Conservation (phyloP, 2,329 filamentous ascomycete genomes). For the Sporothrix protearum region DNA sequence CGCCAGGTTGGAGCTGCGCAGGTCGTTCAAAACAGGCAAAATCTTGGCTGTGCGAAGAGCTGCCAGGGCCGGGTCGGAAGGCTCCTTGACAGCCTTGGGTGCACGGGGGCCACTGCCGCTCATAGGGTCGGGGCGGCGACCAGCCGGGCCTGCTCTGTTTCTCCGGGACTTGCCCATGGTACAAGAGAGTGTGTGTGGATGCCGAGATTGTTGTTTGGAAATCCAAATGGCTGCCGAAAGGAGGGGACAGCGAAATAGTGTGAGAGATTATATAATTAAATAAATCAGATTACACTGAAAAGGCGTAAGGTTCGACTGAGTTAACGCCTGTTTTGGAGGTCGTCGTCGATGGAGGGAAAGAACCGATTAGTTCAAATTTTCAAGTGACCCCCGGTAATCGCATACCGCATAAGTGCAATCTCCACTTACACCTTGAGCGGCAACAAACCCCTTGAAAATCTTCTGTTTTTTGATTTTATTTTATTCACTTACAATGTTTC, state of each 20-base stretch:
- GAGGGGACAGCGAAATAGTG: too few species aligned
- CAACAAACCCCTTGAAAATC: neutral
- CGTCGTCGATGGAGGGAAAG: neutral
- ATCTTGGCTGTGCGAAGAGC: slow-evolving; percentile 62
- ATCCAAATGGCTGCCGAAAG: neutral
- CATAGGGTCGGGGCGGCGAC: slow-evolving; percentile 53
- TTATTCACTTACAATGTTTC: neutral
- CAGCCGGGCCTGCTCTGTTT: slow-evolving; percentile 44
- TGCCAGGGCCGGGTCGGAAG: slow-evolving; percentile 60
- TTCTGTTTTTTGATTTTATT: neutral
- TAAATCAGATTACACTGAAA: neutral
- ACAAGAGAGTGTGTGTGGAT: neutral
- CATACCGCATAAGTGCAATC: slow-evolving; percentile 8
- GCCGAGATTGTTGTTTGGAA: neutral
- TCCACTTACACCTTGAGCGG: neutral
- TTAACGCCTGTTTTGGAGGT: neutral
- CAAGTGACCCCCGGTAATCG: neutral
- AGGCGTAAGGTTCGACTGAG: neutral
- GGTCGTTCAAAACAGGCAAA: slow-evolving; percentile 58
- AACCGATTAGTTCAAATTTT: neutral
- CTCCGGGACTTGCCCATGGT: slow-evolving; percentile 57
- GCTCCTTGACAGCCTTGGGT: slow-evolving; percentile 56
- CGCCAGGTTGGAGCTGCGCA: slow-evolving; percentile 57
- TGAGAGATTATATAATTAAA: neutral
- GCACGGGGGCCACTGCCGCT: slow-evolving; percentile 3